Base-by-base conservation (phyloP, 2,329 filamentous ascomycete genomes). In the Harringtonia aguacate region DNA sequence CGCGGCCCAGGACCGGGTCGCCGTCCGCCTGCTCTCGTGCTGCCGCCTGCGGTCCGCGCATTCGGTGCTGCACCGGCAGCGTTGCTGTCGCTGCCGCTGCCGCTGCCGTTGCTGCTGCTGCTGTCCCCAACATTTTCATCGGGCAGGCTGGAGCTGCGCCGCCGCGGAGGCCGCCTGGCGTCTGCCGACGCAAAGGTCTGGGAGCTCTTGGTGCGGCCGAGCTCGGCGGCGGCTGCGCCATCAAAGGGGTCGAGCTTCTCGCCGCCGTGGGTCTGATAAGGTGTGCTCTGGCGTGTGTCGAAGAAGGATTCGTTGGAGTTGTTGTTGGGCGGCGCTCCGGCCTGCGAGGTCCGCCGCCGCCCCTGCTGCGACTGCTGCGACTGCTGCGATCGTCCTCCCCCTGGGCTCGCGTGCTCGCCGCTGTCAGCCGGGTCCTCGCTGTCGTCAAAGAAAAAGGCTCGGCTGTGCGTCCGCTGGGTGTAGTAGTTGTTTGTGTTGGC, bases 181-280 rank as follows among this genome's bases (percentile, higher is more conserved):
- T 52, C 39, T 2, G 40, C 27, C 3, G 51, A n/a, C n/a, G n/a
- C n/a, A n/a, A n/a, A n/a, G n/a, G n/a, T n/a, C n/a, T n/a, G n/a
- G n/a, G n/a, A n/a, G n/a, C n/a, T n/a, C n/a, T n/a, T n/a, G n/a
- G n/a, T n/a, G 49, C 70, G 62, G 39, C 61, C 60, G n/a, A 71
- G 45, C 10, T 57, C 54, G 8, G 34, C 22, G 10, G 14, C 29
- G 8, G 36, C 36, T 5, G 46, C 48, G 8, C 65, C 68, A 36
- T 76, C 73, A 46, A 75, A 77, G 0, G 73, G 68, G 37, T 77
- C 70, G 5, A 73, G 71, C 59, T 72, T 79, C 56, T 81, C 77
- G 29, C 77, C 75, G 13, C 72, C 67, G 28, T 71, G 66, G 2
- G 65, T 68, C 35, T 68, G 65, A 53, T 80, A 81, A 0, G 76